Evolutionary conservation across 83 land plant genomes (phyloP), one percentile per base, ranked within the genome.

Genomic region (Picea abies): DNA sequence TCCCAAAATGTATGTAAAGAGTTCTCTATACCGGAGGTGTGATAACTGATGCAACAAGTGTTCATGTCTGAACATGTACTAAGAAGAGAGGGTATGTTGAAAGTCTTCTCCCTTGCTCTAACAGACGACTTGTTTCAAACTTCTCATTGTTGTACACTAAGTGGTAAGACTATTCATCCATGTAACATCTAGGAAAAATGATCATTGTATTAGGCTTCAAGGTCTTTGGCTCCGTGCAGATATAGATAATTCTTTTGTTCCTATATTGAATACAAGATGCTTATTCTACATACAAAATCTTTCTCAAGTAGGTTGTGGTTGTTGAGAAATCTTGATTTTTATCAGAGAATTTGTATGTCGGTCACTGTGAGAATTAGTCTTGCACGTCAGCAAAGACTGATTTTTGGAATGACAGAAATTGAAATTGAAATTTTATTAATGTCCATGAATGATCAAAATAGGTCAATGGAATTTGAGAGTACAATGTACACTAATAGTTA

Each of bases 101-200:
- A 20, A 73, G 12, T 52, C 56, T 10, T 11, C 47, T 14, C 4
- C 41, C 41, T 20, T 71, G 20, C n/a, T 37, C n/a, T 3, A 44
- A 10, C 9, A 73, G 23, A 17, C 22, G 9, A 15, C 17, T 37
- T 71, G 56, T 70, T 35, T 41, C 8, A 35, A 70, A 17, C 47
- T n/a, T 52, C n/a, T 44, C 20, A 73, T 23, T 10, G 77, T 73
- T 22, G 5, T 7, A 39, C 52, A 41, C 6, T 39, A 39, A 19
- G 3, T 72, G 49, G 56, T 22, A 44, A 19, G 15, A 39, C 22
- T 39, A 49, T 41, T 72, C 76, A 8, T 44, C 2, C 2, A 44
- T 44, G 58, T 44, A 73, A 73, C 77, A 41, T 73, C n/a, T 73
- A 44, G 77, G 22, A 20, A 73, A 52, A 73, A 73, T 37, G 25